These are phyloP conservation scores for Neonectria faginata DNA, from an alignment of 2,329 filamentous ascomycete species.

Conservation along the genomic window DNA sequence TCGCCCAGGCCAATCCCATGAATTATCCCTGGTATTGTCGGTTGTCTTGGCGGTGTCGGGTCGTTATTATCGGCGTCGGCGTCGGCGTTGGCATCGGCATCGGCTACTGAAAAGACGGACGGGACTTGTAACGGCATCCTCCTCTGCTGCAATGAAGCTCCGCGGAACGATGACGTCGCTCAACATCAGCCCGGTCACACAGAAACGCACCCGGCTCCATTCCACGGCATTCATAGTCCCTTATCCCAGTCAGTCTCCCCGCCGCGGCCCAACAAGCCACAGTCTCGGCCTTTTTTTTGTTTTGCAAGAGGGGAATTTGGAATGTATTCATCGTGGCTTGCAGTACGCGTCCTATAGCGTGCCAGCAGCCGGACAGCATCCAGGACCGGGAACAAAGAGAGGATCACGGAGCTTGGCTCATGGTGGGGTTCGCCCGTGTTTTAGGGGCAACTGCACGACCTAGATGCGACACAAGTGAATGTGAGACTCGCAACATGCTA, in stretches of 20 bases:
- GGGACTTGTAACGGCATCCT: not conserved
- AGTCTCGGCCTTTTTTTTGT: not conserved
- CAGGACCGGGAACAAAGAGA: not conserved
- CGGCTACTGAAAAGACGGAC: not conserved
- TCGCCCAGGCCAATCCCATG: not conserved
- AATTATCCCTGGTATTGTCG: not conserved
- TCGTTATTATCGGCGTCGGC: too few relatives aligned
- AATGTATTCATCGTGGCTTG: not conserved
- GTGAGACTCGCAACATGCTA: slow-evolving; percentile 5
- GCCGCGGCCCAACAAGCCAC: slow-evolving; percentile 9
- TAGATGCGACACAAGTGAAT: not conserved
- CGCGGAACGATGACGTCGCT: slow-evolving; percentile 27
- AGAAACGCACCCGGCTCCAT: slow-evolving; percentile 1
- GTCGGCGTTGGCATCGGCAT: not conserved
- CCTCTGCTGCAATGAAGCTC: not conserved
- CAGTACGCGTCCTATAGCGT: slow-evolving; percentile 7
- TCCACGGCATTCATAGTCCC: slow-evolving; percentile 20
- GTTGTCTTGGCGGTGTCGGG: slow-evolving; percentile 1
- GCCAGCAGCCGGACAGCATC: not conserved
- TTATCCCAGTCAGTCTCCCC: not conserved
- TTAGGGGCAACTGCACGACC: slow-evolving; percentile 13
- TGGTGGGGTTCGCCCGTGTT: slow-evolving; percentile 15
- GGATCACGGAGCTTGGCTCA: slow-evolving; percentile 17
- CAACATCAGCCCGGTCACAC: slow-evolving; percentile 5
- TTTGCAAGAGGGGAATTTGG: slow-evolving; percentile 1